Evolutionary conservation across 1,139 yeast species (phyloP), one percentile per base, ranked within the genome.

Genomic region (Pichia norvegensis): DNA sequence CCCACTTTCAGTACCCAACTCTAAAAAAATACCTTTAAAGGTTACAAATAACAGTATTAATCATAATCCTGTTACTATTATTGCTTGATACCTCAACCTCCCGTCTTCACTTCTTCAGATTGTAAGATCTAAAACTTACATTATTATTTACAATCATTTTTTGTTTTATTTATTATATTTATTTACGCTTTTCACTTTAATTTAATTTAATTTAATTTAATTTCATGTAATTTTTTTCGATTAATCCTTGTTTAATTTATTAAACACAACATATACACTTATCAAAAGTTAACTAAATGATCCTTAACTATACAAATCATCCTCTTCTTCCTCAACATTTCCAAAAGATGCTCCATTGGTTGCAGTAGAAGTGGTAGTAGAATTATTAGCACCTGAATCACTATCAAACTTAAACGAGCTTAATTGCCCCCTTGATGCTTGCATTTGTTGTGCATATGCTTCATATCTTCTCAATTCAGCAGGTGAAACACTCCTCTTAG

Each of bases 391-490:
- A 45, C 69, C 71, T 44, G 65, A 66, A 54, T 66, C 73, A 58
- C 69, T 84, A 61, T 76, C 74, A 59, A 84, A 83, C 65, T 81
- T 80, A 64, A 84, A 83, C 67, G 80, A 82, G 52, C 86, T 69
- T 65, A 80, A 81, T 68, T 83, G 92, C 48, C 99, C 98, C 69
- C 98, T 85, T 1, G 97, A 85, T 44, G 95, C 86, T 67, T 83
- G 94, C 66, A 94, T 76, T 70, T 92, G 97, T 68, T 88, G 97
- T 47, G 98, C 96, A 63, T 90, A 94, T 16, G 97, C 95, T 72
- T 94, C 98, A 66, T 94, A 94, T 71, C 98, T 92, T 70, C 99
- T 92, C 62, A 94, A 78, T 69, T 94, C 98, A 40, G 97, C 85
- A 64, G 94, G 98, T 41, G 95, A 82, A 47, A 94, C 98, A 46